Conservation (phyloP, 1,284 basidiomycete species). For the Papiliotrema nemorosa region DNA sequence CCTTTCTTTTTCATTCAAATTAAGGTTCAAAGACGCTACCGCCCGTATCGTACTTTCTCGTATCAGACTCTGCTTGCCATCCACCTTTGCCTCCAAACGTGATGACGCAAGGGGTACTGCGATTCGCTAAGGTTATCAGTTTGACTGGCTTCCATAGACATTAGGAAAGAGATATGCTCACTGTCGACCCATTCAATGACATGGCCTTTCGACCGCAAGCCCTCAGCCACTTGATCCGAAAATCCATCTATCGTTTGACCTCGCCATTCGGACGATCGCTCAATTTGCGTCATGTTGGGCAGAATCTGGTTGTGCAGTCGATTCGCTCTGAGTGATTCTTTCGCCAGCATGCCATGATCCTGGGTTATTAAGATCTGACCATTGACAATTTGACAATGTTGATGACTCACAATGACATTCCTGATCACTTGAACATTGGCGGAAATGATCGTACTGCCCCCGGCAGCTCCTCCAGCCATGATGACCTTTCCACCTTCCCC, state of each 20-base stretch:
- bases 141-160: too few relatives aligned
- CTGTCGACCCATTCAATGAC: slow-evolving; percentile 19
- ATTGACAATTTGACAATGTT: neutral
- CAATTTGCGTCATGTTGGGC: slow-evolving; percentile 26
- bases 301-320: slow-evolving; percentile 42
- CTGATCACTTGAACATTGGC: slow-evolving; percentile 30
- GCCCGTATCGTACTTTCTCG: slow-evolving; percentile 18
- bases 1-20: too few relatives aligned
- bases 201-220: slow-evolving; percentile 22
- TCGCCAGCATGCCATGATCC: slow-evolving; percentile 21
- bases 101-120: slow-evolving; percentile 1
- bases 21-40: slow-evolving; percentile 9
- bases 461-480: slow-evolving; percentile 31
- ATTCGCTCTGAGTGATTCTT: slow-evolving; percentile 22
- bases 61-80: slow-evolving; percentile 6
- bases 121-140: neutral
- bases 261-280: slow-evolving; percentile 13
- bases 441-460: slow-evolving; percentile 40
- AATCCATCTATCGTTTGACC: slow-evolving; percentile 18
- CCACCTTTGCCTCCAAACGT: neutral
- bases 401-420: slow-evolving; percentile 25
- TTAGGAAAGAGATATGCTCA: too few relatives aligned
- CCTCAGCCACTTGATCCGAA: slow-evolving; percentile 13
- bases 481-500: slow-evolving; percentile 11
- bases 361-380: neutral